Evolutionary conservation across 768 basidiomycete species (phyloP).

Genomic region (Royoungia palumana): DNA sequence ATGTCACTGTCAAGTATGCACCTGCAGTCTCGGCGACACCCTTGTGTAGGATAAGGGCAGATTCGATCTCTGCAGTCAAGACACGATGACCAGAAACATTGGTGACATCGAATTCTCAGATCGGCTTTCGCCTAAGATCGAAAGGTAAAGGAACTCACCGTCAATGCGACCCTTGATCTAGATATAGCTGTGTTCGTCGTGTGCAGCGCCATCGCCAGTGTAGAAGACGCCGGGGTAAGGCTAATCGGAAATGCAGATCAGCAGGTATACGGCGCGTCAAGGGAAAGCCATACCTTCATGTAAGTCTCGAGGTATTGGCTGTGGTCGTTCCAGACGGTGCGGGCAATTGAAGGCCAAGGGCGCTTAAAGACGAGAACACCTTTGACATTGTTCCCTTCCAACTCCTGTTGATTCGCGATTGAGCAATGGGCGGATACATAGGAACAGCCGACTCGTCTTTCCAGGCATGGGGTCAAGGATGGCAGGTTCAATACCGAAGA

Average conservation of each 20-base stretch:
- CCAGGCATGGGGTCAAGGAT: slow-evolving; percentile 86
- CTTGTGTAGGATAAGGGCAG: too few species aligned
- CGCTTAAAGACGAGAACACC: slow-evolving; percentile 83
- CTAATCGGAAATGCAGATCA: slow-evolving; percentile 27
- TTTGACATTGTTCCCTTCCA: slow-evolving; percentile 81
- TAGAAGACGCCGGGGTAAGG: slow-evolving; percentile 91
- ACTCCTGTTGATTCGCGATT: slow-evolving; percentile 37
- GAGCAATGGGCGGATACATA: background rate
- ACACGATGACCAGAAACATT: too few species aligned
- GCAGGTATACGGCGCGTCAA: slow-evolving; percentile 37
- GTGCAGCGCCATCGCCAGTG: slow-evolving; percentile 91
- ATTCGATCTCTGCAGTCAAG: too few species aligned
- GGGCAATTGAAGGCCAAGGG: slow-evolving; percentile 95
- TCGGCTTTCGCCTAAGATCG: too few species aligned
- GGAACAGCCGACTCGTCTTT: slow-evolving; percentile 36
- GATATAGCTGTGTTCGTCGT: slow-evolving; percentile 94
- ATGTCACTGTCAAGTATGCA: slow-evolving; percentile 18
- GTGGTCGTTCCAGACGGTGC: slow-evolving; percentile 91
- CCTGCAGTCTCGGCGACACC: slow-evolving; percentile 95
- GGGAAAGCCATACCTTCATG: slow-evolving; percentile 45
- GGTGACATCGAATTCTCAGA: too few species aligned
- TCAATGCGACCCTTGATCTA: slow-evolving; percentile 99
- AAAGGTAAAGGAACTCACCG: slow-evolving; percentile 32
- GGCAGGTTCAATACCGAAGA: slow-evolving; percentile 90
- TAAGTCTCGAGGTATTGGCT: slow-evolving; percentile 78